phyloP scores from a whole-genome alignment of 768 basidiomycete genomes.

The Kwoniella heveanensis region DNA sequence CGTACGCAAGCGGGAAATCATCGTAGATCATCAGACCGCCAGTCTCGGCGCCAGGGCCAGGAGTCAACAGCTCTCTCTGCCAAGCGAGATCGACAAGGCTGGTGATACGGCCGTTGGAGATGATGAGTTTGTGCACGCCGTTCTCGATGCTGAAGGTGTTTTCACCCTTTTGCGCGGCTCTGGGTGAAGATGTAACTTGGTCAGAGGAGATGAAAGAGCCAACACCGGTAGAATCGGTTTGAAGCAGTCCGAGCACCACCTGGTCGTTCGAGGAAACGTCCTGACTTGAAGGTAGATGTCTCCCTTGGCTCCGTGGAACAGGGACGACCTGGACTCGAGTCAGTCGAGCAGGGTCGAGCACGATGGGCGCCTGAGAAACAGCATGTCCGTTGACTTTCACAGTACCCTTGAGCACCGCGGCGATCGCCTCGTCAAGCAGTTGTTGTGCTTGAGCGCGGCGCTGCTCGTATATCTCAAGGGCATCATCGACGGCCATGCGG shows the following conservation, averaged over 20 bases:
- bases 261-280: not conserved
- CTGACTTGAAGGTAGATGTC: not conserved
- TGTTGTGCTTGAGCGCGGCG: conserved; percentile 4
- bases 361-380: not conserved
- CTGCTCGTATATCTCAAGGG: conserved; percentile 59
- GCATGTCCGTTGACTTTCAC: not conserved
- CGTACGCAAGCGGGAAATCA: conserved; percentile 34
- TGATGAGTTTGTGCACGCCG: conserved; percentile 16
- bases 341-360: conserved; percentile 13
- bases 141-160: conserved; percentile 24
- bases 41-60: conserved; percentile 19
- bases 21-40: conserved; percentile 42
- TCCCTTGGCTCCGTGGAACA: not conserved
- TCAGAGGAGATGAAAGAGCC: conserved; percentile 3
- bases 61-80: conserved; percentile 31
- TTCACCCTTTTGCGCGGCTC: conserved; percentile 7
- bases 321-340: conserved; percentile 3
- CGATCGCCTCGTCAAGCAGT: conserved; percentile 5
- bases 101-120: conserved; percentile 32
- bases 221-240: conserved; percentile 5
- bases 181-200: conserved; percentile 7
- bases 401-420: not conserved
- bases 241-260: not conserved
- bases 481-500: conserved; percentile 89
- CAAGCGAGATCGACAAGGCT: conserved; percentile 22